A percentile compares a stretch with the other conserved stretches of the same genome.
Conservation (phyloP, 2,329 filamentous ascomycete genomes). For the Apiospora arundinis region DNA sequence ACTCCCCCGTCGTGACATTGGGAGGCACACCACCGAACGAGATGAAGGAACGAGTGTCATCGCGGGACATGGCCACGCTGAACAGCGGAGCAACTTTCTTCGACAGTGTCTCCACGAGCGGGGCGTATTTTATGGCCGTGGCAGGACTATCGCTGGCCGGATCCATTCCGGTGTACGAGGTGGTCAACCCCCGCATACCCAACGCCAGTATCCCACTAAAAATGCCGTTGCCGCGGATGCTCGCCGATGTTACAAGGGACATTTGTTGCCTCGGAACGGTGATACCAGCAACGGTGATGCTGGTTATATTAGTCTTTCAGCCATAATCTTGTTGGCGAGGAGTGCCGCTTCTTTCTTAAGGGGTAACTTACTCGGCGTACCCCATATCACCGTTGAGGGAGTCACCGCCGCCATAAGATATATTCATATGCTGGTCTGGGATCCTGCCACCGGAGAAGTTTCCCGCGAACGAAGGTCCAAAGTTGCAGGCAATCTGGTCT, state of each 20-base stretch:
- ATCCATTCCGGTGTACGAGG: conserved; percentile 33
- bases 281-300: conserved; percentile 38
- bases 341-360: neutral
- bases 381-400: conserved; percentile 41
- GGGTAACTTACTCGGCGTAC: conserved; percentile 36
- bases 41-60: conserved; percentile 39
- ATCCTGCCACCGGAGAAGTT: conserved; percentile 39
- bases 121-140: conserved; percentile 36
- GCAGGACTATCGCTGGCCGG: conserved; percentile 30
- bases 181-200: conserved; percentile 39
- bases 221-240: conserved; percentile 39
- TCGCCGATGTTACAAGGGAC: conserved; percentile 38
- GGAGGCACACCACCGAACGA: conserved; percentile 42
- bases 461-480: conserved; percentile 38
- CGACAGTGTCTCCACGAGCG: conserved; percentile 38
- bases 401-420: conserved; percentile 37
- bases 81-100: conserved; percentile 35
- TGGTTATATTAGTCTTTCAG: conserved; percentile 24
- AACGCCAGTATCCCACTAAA: conserved; percentile 43
- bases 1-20: conserved; percentile 35
- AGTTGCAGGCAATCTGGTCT: conserved; percentile 33
- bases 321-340: neutral
- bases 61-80: conserved; percentile 41
- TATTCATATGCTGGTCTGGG: conserved; percentile 37
- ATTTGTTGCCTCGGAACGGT: conserved; percentile 40